Base-by-base conservation (phyloP, 768 basidiomycete species). In the Leucogyrophana mollusca region DNA sequence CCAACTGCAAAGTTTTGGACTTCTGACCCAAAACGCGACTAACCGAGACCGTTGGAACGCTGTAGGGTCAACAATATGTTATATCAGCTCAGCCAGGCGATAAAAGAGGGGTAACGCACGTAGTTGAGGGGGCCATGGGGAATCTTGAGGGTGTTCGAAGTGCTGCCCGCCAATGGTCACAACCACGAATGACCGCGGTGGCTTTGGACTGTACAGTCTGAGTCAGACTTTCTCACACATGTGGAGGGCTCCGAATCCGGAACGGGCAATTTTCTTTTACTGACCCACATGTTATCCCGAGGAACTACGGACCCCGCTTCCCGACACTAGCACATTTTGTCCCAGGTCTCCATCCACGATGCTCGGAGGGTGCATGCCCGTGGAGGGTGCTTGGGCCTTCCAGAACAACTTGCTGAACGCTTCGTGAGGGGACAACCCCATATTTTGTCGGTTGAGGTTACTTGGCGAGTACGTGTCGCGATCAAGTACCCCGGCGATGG, bases 51-150 rank as follows among this genome's bases (percentile, higher is more conserved):
- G 64, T 71, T 51, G 75, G 75, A 58, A 77, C 75, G 45, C 75
- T 77, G 38, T 3, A 25, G 34, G 33, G 43, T 23, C 24, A 17
- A 34, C 9, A 46, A 27, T 40, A 36, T 35, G 27, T 30, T 20
- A 22, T 9, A 25, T 56, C 46, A 58, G 51, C 24, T 2, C 18
- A 46, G 13, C 13, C 27, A 30, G 27, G 13, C 27, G 7, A 30
- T 13, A 30, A 7, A 30, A 30, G 13, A 7, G 6, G 7, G 6
- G 6, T 53, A 38, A 74, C 76, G 65, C 62, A 78, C 76, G 76
- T 78, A 52, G 77, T 78, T 50, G 75, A 72, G 60, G 73, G 70
- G 47, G 73, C 70, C 77, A 79, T 78, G 57, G 55, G 55, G 42
- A 48, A 53, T 61, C 58, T 73, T 72, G 72, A 69, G 59, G 67